phyloP scores from a whole-genome alignment of 495 filamentous ascomycete genomes.

The Penicillium bialowiezense region DNA sequence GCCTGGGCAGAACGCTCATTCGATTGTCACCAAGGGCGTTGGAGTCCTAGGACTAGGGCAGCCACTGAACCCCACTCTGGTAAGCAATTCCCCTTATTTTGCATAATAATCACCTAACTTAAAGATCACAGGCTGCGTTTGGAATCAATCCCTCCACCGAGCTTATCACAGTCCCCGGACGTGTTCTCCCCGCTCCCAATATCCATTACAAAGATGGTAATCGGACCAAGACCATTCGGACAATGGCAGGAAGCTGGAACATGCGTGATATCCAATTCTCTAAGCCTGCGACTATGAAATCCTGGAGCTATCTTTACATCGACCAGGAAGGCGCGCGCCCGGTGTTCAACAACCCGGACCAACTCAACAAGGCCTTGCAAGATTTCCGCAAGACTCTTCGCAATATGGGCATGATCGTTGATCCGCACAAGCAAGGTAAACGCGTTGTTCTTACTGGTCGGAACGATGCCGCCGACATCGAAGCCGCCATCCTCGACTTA shows the following conservation, averaged over 20 bases:
- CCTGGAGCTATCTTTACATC: slow-evolving; percentile 40
- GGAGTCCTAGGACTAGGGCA: slow-evolving; percentile 43
- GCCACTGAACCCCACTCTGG: slow-evolving; percentile 25
- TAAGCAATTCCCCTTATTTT: slow-evolving; percentile 13
- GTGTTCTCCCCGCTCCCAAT: slow-evolving; percentile 55
- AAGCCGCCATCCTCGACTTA: slow-evolving; percentile 29
- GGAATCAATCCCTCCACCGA: slow-evolving; percentile 50
- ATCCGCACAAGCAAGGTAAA: slow-evolving; percentile 12
- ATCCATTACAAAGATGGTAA: slow-evolving; percentile 48
- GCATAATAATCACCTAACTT: background rate
- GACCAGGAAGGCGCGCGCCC: background rate
- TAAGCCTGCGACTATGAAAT: slow-evolving; percentile 24
- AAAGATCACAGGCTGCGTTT: slow-evolving; percentile 41
- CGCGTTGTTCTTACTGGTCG: slow-evolving; percentile 10
- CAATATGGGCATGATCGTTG: slow-evolving; percentile 28
- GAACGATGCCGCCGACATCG: slow-evolving; percentile 16
- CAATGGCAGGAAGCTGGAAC: slow-evolving; percentile 52
- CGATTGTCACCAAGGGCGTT: slow-evolving; percentile 57
- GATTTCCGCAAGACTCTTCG: slow-evolving; percentile 21
- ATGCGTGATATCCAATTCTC: slow-evolving; percentile 47
- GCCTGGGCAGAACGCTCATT: slow-evolving; percentile 62
- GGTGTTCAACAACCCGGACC: slow-evolving; percentile 7
- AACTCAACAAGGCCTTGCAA: slow-evolving; percentile 7
- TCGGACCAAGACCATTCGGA: slow-evolving; percentile 19
- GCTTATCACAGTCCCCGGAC: slow-evolving; percentile 63